Conservation (phyloP, 257 asterid species). For the Plantago ovata region DNA sequence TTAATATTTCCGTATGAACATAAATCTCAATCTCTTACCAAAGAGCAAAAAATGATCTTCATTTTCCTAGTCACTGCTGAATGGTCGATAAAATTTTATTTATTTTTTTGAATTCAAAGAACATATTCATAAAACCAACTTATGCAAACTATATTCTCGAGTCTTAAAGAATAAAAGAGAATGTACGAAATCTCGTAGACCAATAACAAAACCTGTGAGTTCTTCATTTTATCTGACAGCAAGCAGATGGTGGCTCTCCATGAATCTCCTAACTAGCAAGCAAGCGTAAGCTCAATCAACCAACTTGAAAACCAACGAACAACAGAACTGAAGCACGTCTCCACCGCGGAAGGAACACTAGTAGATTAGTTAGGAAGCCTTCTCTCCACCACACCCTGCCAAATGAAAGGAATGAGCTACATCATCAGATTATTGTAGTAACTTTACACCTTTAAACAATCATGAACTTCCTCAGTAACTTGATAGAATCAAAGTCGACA, state of each 20-base stretch:
- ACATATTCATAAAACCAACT: too few relatives aligned
- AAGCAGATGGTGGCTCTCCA: slow-evolving; percentile 35
- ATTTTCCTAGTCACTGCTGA: background rate
- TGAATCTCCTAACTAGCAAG: slow-evolving; percentile 21
- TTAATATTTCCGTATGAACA: background rate
- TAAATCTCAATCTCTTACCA: background rate
- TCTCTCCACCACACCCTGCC: background rate
- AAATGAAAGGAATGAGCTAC: slow-evolving; percentile 2
- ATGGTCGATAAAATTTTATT: too few relatives aligned
- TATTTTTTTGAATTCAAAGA: too few relatives aligned
- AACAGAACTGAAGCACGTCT: slow-evolving; percentile 20
- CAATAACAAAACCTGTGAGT: slow-evolving; percentile 28
- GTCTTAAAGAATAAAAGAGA: background rate
- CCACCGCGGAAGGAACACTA: slow-evolving; percentile 26
- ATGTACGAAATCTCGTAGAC: slow-evolving; percentile 5
- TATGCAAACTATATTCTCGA: too few relatives aligned
- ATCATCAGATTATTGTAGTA: background rate
- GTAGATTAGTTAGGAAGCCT: background rate
- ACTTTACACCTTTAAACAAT: background rate
- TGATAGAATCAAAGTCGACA: too few relatives aligned
- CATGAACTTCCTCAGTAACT: too few relatives aligned
- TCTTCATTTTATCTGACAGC: slow-evolving; percentile 47
- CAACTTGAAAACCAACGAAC: slow-evolving; percentile 18
- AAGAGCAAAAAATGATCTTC: too few relatives aligned
- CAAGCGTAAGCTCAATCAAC: slow-evolving; percentile 13